A percentile compares a stretch with the other conserved stretches of the same genome.
Conservation (phyloP, 75 land plant species). For the Larix kaempferi region DNA sequence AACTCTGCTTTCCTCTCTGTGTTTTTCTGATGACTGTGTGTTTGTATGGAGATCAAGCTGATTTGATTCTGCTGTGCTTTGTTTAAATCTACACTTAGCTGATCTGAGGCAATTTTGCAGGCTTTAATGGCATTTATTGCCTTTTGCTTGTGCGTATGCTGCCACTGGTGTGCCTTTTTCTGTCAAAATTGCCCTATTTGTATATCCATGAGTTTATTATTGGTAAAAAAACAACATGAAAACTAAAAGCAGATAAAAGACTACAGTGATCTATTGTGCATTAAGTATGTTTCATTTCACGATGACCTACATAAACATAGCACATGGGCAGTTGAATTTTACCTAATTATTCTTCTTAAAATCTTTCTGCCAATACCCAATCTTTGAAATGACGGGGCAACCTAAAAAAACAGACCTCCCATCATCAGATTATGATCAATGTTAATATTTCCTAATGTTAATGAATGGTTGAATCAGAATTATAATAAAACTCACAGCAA, state of each 20-base stretch:
- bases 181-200: neutral
- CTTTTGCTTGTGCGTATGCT: neutral
- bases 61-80: no score
- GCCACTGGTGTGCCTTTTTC: neutral
- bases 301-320: neutral
- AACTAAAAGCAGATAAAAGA: neutral
- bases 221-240: neutral
- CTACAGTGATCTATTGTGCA: no score
- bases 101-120: no score
- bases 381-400: conserved; percentile 60
- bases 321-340: neutral
- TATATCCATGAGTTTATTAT: neutral
- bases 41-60: no score
- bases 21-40: no score
- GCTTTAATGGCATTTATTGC: no score
- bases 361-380: conserved; percentile 69
- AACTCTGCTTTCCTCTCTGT: no score
- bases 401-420: conserved; percentile 34
- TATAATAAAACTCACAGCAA: conserved; percentile 44
- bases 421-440: neutral
- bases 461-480: neutral
- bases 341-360: conserved; percentile 66
- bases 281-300: no score
- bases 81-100: no score
- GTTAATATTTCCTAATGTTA: neutral